A percentile compares a stretch with the other conserved stretches of the same genome.
Evolutionary conservation across 257 asterid species (phyloP).

Genomic region (Nicotiana otophora): DNA sequence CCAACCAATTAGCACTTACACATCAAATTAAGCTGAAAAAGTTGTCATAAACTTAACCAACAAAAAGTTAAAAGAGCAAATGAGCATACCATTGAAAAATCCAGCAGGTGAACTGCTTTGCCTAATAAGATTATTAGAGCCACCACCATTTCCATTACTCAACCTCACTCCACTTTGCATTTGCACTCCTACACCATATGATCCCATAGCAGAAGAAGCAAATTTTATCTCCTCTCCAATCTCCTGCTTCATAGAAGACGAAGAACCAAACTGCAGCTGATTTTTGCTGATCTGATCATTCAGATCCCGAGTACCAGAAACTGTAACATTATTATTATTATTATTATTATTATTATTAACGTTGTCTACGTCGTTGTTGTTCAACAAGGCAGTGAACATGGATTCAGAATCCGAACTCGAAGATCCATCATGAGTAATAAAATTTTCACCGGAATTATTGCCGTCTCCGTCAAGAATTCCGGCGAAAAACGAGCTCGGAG

Average conservation of each 20-base stretch:
- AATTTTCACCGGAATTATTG: slow-evolving; percentile 6
- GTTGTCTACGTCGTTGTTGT: background rate
- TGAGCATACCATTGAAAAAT: slow-evolving; percentile 55
- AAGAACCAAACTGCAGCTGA: slow-evolving; percentile 18
- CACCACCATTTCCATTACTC: slow-evolving; percentile 25
- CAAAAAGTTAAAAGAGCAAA: background rate
- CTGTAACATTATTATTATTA: slow-evolving; percentile 28
- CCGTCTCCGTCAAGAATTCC: slow-evolving; percentile 36
- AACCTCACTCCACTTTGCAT: slow-evolving; percentile 9
- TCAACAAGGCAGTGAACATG: slow-evolving; percentile 5
- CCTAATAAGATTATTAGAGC: slow-evolving; percentile 55
- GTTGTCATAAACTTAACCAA: background rate
- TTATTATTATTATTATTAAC: background rate
- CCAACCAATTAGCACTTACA: background rate
- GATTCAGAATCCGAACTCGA: slow-evolving; percentile 17
- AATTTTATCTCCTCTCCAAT: slow-evolving; percentile 20
- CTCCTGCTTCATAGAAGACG: slow-evolving; percentile 40
- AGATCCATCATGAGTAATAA: slow-evolving; percentile 2
- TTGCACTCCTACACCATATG: slow-evolving; percentile 40
- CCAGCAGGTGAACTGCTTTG: slow-evolving; percentile 93
- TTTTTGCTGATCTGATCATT: slow-evolving; percentile 19
- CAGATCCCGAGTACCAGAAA: slow-evolving; percentile 23
- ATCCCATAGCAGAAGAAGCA: no score
- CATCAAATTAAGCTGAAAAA: background rate
- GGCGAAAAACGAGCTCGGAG: slow-evolving; percentile 70